Evolutionary conservation across 1,284 basidiomycete species (phyloP).

Genomic region (Erythrobasidium hasegawianum): DNA sequence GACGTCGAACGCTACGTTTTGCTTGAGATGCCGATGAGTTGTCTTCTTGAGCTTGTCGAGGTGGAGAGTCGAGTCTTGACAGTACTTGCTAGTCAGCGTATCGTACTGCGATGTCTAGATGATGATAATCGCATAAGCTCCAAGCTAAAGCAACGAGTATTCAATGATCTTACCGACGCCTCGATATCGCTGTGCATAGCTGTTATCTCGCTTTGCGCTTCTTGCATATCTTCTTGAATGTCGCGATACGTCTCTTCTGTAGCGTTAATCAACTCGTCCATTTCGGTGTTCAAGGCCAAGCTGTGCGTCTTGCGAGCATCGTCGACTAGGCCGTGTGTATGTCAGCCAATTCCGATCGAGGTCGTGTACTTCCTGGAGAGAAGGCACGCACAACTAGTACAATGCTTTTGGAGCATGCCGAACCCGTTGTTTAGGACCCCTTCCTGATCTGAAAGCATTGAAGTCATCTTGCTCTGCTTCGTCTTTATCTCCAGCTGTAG

Average conservation of each 20-base stretch:
- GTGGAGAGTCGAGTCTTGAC: conserved; percentile 36
- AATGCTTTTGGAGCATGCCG: conserved; percentile 8
- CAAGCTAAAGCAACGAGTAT: too few species aligned
- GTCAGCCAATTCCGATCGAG: too few species aligned
- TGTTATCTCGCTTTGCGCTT: conserved; percentile 14
- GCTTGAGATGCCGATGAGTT: conserved; percentile 46
- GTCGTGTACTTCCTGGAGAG: too few species aligned
- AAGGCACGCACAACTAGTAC: conserved; percentile 26
- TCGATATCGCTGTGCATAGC: conserved; percentile 4
- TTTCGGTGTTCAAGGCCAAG: not conserved
- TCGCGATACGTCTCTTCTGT: conserved; percentile 27
- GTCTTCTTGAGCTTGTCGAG: conserved; percentile 43
- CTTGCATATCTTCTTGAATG: conserved; percentile 27
- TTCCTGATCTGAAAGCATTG: not conserved
- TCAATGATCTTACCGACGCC: conserved; percentile 6
- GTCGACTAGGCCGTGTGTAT: too few species aligned
- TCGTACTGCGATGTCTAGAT: conserved; percentile 24
- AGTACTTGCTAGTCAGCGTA: conserved; percentile 30
- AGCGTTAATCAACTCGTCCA: conserved; percentile 19
- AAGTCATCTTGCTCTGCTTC: too few species aligned
- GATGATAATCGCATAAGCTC: too few species aligned
- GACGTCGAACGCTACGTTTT: conserved; percentile 49
- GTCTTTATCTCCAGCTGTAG: too few species aligned
- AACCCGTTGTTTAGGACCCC: not conserved
- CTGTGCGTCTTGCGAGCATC: conserved; percentile 11